These are phyloP conservation scores for Clonostachys byssicola DNA, from an alignment of 2,329 filamentous ascomycete genomes.

Conservation along the genomic window DNA sequence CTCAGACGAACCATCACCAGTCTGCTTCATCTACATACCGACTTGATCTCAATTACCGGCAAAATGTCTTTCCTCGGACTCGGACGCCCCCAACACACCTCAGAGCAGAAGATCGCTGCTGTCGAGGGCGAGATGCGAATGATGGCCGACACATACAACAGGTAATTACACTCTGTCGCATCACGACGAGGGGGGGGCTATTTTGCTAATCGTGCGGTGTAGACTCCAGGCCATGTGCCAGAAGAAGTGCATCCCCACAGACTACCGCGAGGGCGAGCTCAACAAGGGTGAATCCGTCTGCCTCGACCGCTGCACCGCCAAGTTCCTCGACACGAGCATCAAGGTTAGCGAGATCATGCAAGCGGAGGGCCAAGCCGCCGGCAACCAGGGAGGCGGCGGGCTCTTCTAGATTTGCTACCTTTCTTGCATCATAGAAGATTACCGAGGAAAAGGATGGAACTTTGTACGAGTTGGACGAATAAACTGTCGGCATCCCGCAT, in stretches of 20 bases:
- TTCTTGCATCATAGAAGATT: too few relatives aligned
- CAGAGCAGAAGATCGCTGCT: slow-evolving; percentile 94
- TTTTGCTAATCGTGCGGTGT: background rate
- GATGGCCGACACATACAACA: slow-evolving; percentile 96
- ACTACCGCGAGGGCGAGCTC: slow-evolving; percentile 93
- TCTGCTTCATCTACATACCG: background rate
- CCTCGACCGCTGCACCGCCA: slow-evolving; percentile 92
- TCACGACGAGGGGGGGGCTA: too few relatives aligned
- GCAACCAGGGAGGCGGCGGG: slow-evolving; percentile 45
- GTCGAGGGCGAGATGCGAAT: slow-evolving; percentile 98
- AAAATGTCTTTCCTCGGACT: slow-evolving; percentile 43
- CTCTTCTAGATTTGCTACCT: slow-evolving; percentile 23
- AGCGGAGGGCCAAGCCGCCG: slow-evolving; percentile 69
- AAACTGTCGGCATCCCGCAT: too few relatives aligned
- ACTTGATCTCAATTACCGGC: slow-evolving; percentile 6
- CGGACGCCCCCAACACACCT: slow-evolving; percentile 75
- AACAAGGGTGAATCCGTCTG: slow-evolving; percentile 99
- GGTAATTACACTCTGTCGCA: slow-evolving; percentile 48
- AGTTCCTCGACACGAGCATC: slow-evolving; percentile 98
- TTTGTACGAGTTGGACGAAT: too few relatives aligned
- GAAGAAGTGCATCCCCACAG: slow-evolving; percentile 85
- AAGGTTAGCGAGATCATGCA: slow-evolving; percentile 98
- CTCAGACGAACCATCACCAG: background rate
- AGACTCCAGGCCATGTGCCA: slow-evolving; percentile 87
- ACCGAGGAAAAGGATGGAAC: too few relatives aligned